These are phyloP conservation scores for Lactifluus volemus DNA, from an alignment of 768 basidiomycete genomes.

Conservation along the genomic window DNA sequence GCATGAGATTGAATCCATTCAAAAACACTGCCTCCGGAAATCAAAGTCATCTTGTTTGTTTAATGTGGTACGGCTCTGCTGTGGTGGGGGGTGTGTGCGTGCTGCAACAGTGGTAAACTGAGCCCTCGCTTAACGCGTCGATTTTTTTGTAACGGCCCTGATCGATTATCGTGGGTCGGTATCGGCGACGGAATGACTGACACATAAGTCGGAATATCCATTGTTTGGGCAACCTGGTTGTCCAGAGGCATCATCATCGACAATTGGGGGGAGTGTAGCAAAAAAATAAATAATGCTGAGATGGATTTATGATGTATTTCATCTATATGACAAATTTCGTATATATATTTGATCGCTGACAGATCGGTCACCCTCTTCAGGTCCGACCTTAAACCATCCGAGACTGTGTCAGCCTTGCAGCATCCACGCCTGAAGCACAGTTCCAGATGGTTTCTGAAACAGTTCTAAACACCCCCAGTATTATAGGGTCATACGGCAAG, in stretches of 20 bases:
- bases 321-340: no score
- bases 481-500: background rate
- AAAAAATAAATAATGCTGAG: background rate
- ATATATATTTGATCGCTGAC: background rate
- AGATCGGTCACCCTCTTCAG: background rate
- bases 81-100: background rate
- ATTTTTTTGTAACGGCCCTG: background rate
- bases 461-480: background rate
- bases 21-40: background rate
- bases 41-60: background rate
- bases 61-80: background rate
- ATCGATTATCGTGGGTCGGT: constrained; percentile 5
- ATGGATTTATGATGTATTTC: background rate
- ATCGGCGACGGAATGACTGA: background rate
- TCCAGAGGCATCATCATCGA: background rate
- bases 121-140: constrained; percentile 10
- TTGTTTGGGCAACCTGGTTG: background rate
- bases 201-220: constrained; percentile 2
- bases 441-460: background rate
- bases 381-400: background rate
- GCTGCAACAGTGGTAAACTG: background rate
- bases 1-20: background rate
- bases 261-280: background rate
- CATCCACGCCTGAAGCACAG: background rate
- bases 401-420: constrained; percentile 3